phyloP scores from a whole-genome alignment of 352 stramenopile genomes.

The Globisporangium okanoganense region DNA sequence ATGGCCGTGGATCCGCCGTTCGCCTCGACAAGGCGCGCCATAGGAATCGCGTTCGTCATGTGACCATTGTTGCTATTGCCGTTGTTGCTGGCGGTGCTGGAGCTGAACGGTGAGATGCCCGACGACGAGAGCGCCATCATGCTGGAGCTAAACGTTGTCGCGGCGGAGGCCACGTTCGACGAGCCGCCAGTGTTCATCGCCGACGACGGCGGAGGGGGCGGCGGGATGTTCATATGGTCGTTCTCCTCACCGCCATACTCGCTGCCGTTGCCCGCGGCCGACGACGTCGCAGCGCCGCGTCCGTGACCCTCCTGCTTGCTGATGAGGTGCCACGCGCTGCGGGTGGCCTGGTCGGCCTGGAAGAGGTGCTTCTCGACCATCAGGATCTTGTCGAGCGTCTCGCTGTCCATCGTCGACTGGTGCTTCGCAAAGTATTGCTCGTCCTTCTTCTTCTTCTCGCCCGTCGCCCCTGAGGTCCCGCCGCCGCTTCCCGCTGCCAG shows the following conservation, averaged over 20 bases:
- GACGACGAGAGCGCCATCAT: slow-evolving; percentile 12
- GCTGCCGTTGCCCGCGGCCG: slow-evolving; percentile 3
- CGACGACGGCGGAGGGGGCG: slow-evolving; percentile 4
- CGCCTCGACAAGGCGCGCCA: slow-evolving; percentile 9
- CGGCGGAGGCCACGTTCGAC: background rate
- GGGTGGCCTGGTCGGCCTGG: slow-evolving; percentile 74
- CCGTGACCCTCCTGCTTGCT: slow-evolving; percentile 28
- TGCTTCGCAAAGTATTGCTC: slow-evolving; percentile 58
- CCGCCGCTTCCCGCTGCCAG: background rate
- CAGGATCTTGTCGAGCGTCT: slow-evolving; percentile 76
- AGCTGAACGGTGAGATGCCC: slow-evolving; percentile 1
- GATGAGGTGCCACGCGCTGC: slow-evolving; percentile 82
- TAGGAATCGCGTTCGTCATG: slow-evolving; percentile 8
- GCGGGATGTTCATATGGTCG: slow-evolving; percentile 8
- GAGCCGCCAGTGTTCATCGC: background rate
- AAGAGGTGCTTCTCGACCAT: slow-evolving; percentile 79
- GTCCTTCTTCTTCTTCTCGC: slow-evolving; percentile 23
- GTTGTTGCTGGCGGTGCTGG: background rate
- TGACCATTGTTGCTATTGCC: background rate
- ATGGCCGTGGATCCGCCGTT: slow-evolving; percentile 11
- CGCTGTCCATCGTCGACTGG: slow-evolving; percentile 78
- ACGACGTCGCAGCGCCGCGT: slow-evolving; percentile 5
- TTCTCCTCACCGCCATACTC: slow-evolving; percentile 29
- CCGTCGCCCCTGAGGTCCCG: background rate
- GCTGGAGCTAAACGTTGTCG: background rate